Percentiles rank a stretch among this genome's conserved stretches.
Evolutionary conservation across 2,329 filamentous ascomycete genomes (phyloP).

Genomic region (Trichoderma brevicompactum): DNA sequence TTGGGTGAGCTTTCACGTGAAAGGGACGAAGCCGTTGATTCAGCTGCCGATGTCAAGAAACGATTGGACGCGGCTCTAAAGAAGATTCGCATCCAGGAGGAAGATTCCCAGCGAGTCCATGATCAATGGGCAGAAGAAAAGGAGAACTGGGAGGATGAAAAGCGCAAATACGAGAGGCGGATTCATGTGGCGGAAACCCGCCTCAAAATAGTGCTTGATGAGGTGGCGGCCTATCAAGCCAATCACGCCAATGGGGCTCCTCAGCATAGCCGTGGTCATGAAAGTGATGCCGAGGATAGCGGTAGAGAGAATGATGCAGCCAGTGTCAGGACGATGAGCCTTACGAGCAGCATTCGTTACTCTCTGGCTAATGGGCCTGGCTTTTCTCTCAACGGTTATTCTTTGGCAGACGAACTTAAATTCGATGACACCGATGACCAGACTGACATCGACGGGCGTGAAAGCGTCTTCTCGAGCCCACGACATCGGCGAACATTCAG

Average conservation of each 20-base stretch:
- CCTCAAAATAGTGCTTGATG: conserved; percentile 81
- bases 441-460: conserved; percentile 72
- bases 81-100: conserved; percentile 77
- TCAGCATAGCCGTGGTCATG: conserved; percentile 47
- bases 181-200: conserved; percentile 89
- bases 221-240: conserved; percentile 74
- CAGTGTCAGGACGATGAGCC: conserved; percentile 73
- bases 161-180: conserved; percentile 78
- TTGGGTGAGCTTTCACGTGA: conserved; percentile 83
- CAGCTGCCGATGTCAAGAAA: conserved; percentile 70
- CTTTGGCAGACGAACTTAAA: conserved; percentile 87
- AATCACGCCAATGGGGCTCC: conserved; percentile 49
- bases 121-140: conserved; percentile 83
- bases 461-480: conserved; percentile 60
- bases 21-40: conserved; percentile 80
- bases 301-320: conserved; percentile 70
- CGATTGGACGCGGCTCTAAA: conserved; percentile 80
- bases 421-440: conserved; percentile 78
- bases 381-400: conserved; percentile 67
- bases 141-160: conserved; percentile 82
- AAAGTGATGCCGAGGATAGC: conserved; percentile 65
- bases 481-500: conserved; percentile 60
- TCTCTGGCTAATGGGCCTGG: conserved; percentile 68
- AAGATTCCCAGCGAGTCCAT: conserved; percentile 78
- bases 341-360: conserved; percentile 73